Conservation (phyloP, 371 early-diverging fungal genomes). For the Amoeboradix gromovi region DNA sequence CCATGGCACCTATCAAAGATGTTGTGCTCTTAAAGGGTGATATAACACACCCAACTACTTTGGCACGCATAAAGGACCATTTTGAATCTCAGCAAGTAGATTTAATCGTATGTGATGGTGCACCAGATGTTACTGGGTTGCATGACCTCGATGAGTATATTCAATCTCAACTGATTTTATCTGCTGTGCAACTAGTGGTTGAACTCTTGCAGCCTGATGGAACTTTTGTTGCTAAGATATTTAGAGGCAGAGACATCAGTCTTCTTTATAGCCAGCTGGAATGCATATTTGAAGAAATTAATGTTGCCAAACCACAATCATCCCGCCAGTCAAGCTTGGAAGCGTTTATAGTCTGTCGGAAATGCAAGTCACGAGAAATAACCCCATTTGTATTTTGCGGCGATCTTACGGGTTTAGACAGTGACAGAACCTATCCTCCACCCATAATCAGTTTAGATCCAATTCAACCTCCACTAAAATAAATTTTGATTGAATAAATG, state of each 20-base stretch:
- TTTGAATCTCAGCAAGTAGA: constrained; percentile 72
- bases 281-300: constrained; percentile 58
- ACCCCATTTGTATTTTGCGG: constrained; percentile 1
- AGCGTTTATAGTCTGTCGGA: constrained; percentile 14
- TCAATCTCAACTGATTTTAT: constrained; percentile 59
- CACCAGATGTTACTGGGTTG: constrained; percentile 93
- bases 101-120: constrained; percentile 88
- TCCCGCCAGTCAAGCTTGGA: constrained; percentile 67
- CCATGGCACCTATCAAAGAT: constrained; percentile 84
- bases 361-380: constrained; percentile 1
- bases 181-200: constrained; percentile 75
- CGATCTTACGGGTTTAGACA: background rate
- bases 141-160: constrained; percentile 97
- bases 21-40: constrained; percentile 87
- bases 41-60: constrained; percentile 82
- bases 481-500: no score
- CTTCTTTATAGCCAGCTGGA: constrained; percentile 65
- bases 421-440: background rate
- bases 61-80: constrained; percentile 50
- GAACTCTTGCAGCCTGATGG: constrained; percentile 61
- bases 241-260: constrained; percentile 68
- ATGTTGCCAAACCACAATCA: constrained; percentile 72
- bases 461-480: background rate
- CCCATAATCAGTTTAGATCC: background rate
- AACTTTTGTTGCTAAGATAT: constrained; percentile 86